phyloP scores from a whole-genome alignment of 139 green algal species.

The Pedinophyceae sp. region DNA sequence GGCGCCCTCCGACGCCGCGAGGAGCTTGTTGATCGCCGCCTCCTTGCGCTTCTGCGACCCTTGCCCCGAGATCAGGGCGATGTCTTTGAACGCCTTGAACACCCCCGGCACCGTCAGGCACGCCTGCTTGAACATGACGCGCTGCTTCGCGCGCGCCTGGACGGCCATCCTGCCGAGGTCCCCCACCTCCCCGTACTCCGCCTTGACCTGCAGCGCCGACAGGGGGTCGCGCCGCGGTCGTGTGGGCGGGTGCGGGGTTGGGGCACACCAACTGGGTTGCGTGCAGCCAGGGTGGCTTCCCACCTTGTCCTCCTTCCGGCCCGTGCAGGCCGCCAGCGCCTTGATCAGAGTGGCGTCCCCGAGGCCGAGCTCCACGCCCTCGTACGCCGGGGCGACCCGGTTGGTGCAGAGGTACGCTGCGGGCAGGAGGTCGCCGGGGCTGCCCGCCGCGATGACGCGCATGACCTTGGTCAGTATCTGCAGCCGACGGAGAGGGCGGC shows the following conservation, averaged over 20 bases:
- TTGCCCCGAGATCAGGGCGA: slow-evolving; percentile 21
- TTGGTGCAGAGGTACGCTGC: slow-evolving; percentile 85
- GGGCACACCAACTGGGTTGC: background rate
- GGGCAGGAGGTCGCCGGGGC: background rate
- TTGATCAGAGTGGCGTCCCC: slow-evolving; percentile 86
- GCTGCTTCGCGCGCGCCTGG: slow-evolving; percentile 11
- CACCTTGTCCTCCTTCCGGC: slow-evolving; percentile 67
- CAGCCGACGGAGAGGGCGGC: too few species aligned
- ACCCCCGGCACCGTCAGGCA: slow-evolving; percentile 28
- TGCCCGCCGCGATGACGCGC: background rate
- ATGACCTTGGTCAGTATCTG: too few species aligned
- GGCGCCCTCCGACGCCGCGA: slow-evolving; percentile 50
- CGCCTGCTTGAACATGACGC: slow-evolving; percentile 33
- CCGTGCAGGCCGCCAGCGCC: slow-evolving; percentile 63
- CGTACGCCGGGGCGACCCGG: slow-evolving; percentile 69
- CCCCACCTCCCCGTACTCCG: slow-evolving; percentile 54
- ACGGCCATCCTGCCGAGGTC: slow-evolving; percentile 82
- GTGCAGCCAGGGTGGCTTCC: too few species aligned
- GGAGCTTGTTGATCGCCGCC: slow-evolving; percentile 67
- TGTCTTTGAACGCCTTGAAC: slow-evolving; percentile 51
- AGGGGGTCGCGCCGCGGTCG: background rate
- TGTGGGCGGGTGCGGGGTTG: too few species aligned
- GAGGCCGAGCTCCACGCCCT: slow-evolving; percentile 86
- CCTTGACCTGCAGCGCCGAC: slow-evolving; percentile 39
- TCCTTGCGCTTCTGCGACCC: slow-evolving; percentile 48